phyloP scores from a whole-genome alignment of 2,329 filamentous ascomycete species.

The Drechmeria coniospora region DNA sequence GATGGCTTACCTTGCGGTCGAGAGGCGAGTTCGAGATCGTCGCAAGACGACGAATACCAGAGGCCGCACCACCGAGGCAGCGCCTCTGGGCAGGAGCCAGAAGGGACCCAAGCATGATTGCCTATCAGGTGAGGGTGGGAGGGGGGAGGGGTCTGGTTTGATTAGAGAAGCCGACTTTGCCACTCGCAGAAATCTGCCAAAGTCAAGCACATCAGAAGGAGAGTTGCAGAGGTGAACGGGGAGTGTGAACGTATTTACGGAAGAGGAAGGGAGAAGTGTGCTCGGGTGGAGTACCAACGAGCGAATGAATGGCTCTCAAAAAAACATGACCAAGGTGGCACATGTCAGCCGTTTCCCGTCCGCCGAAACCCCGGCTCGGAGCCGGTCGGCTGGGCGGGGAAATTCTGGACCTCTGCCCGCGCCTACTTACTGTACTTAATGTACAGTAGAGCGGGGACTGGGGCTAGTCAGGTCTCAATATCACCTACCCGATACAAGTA shows the following conservation, averaged over 20 bases:
- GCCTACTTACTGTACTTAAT: too few relatives aligned
- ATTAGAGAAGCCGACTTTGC: slow-evolving; percentile 7
- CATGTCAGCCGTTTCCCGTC: slow-evolving; percentile 1
- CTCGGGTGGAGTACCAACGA: slow-evolving; percentile 7
- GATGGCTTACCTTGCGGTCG: slow-evolving; percentile 59
- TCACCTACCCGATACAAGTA: too few relatives aligned
- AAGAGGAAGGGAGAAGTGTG: slow-evolving; percentile 3
- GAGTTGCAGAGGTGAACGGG: slow-evolving; percentile 4
- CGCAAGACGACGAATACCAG: slow-evolving; percentile 58
- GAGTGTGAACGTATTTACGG: slow-evolving; percentile 7
- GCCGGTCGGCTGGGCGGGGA: slow-evolving; percentile 6
- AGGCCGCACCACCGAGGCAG: slow-evolving; percentile 36
- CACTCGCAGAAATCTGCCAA: slow-evolving; percentile 9
- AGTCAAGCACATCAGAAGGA: slow-evolving; percentile 3
- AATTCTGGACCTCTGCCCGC: too few relatives aligned
- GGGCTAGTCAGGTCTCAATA: neutral
- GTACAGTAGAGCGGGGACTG: too few relatives aligned
- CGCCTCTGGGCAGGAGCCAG: slow-evolving; percentile 52
- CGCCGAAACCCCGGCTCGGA: slow-evolving; percentile 4
- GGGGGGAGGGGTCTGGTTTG: slow-evolving; percentile 11
- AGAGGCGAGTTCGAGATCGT: slow-evolving; percentile 76
- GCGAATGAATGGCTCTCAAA: slow-evolving; percentile 2
- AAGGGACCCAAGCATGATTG: slow-evolving; percentile 54
- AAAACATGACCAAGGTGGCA: slow-evolving; percentile 3
- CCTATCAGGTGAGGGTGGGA: slow-evolving; percentile 6